Percentiles rank a stretch among this genome's conserved stretches.
Conservation (phyloP, 2,329 filamentous ascomycete species). For the Akanthomyces lecanii region DNA sequence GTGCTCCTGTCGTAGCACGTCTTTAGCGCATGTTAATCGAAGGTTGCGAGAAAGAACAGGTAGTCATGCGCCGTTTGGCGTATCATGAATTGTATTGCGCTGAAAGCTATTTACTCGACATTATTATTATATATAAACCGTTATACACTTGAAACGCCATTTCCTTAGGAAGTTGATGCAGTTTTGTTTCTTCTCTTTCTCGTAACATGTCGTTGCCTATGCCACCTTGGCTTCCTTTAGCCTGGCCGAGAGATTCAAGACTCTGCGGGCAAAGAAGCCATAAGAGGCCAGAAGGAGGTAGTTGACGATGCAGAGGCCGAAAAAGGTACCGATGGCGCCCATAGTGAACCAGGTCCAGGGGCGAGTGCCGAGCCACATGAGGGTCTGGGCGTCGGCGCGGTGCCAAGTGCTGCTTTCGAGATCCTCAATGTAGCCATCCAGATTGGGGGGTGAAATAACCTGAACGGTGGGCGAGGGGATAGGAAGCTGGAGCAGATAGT, state of each 20-base stretch:
- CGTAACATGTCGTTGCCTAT: neutral
- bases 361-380: conserved; percentile 44
- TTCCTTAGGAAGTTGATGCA: conserved; percentile 5
- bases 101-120: conserved; percentile 16
- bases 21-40: too few species aligned
- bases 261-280: conserved; percentile 18
- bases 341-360: conserved; percentile 32
- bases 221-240: conserved; percentile 15
- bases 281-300: conserved; percentile 22
- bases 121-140: conserved; percentile 17
- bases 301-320: conserved; percentile 23
- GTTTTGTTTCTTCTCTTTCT: neutral
- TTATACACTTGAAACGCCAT: conserved; percentile 16
- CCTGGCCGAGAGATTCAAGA: conserved; percentile 2
- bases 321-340: conserved; percentile 24
- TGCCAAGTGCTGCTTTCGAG: conserved; percentile 42
- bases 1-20: too few species aligned
- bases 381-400: conserved; percentile 40
- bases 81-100: conserved; percentile 11
- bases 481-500: conserved; percentile 56
- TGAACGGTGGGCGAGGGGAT: conserved; percentile 26
- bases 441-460: conserved; percentile 26
- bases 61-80: conserved; percentile 6
- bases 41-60: neutral
- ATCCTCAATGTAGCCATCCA: conserved; percentile 34